Base-by-base conservation (phyloP, 257 asterid species). In the Gentiana macrophylla region DNA sequence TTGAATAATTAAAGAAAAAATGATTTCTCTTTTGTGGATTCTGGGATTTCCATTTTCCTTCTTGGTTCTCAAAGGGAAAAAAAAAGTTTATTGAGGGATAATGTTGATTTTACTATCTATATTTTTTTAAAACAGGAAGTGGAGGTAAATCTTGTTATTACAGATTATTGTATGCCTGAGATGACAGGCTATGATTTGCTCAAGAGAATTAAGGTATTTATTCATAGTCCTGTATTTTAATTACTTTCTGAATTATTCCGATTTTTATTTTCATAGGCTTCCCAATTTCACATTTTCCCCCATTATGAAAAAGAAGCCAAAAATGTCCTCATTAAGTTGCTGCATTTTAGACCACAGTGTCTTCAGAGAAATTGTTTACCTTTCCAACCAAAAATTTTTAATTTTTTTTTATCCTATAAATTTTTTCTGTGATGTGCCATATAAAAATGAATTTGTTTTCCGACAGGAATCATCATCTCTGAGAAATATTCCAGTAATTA, bases 401-500 rank as follows among this genome's bases (percentile, higher is more conserved):
- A n/a, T n/a, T n/a, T n/a, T n/a, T n/a, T n/a, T n/a, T 15, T 15
- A 15, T 41, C 46, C 1, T 5, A 3, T 7, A 41, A 41, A 41
- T 2, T 41, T 41, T 7, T 41, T 7, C 9, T 41, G 9, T 41
- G 5, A 1, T 41, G 12, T 48, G 7, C 11, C 11, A 53, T 33
- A 12, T 35, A 43, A 37, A 49, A 53, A 44, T 4, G 47, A 4
- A 12, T 11, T 59, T 50, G 46, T 46, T 46, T 4, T 32, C 33
- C 47, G 7, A 60, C 84, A 91, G 97, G 97, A 88, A 78, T 87
- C 98, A 59, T 73, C 98, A 66, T 65, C 72, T 54, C 75, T 91
- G 69, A 84, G 74, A 74, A 67, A 84, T 63, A 87, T 91, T 59
- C 98, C 97, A 12, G 97, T 91, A 46, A 97, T 91, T 65, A 87